Base-by-base conservation (phyloP, 768 basidiomycete genomes). In the Mrakia gelida region DNA sequence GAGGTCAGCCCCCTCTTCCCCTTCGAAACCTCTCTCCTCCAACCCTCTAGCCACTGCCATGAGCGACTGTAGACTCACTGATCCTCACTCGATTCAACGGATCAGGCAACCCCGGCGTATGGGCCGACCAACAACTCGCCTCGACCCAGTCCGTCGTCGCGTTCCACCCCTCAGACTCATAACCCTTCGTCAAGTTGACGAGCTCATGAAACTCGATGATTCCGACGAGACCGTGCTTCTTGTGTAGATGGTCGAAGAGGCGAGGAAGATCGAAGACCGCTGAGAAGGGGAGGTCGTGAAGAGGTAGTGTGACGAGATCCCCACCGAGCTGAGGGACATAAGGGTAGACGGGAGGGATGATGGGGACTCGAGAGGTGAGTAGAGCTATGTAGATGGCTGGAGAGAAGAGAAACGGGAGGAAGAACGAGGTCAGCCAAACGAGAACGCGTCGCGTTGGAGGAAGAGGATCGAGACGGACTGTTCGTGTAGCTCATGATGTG, bases 91-190 rank as follows among this genome's bases (percentile, higher is more conserved):
- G 7, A 30, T 38, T 16, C 6, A 67, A 8, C 32, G 65, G 65
- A 1, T 67, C 65, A 18, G 65, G 65, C 65, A 67, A 67, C 13
- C 65, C 65, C 2, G 65, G 65, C 30, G 65, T 32, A 8, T 67
- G 65, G 15, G 65, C 65, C 9, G 65, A 34, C 65, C 65, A 67
- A 18, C 65, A 67, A 4, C 32, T 30, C 65, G 38, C 2, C 6
- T 67, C 65, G 34, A 67, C 65, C 65, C 65, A 67, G 21, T 67
- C 65, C 3, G 65, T 41, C 34, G 65, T 67, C 10, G n/a, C 65
- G 34, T 67, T 67, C 65, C 65, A 67, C 5, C 38, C 28, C 34
- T 67, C 38, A 21, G 38, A 34, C 16, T 67, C 65, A 3, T 41
- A 67, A 1, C 65, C 65, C 16, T 30, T 38, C 32, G 65, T 67